A percentile compares a stretch with the other conserved stretches of the same genome.
These are phyloP conservation scores for Russula vinacea DNA, from an alignment of 768 basidiomycete genomes.

Conservation along the genomic window DNA sequence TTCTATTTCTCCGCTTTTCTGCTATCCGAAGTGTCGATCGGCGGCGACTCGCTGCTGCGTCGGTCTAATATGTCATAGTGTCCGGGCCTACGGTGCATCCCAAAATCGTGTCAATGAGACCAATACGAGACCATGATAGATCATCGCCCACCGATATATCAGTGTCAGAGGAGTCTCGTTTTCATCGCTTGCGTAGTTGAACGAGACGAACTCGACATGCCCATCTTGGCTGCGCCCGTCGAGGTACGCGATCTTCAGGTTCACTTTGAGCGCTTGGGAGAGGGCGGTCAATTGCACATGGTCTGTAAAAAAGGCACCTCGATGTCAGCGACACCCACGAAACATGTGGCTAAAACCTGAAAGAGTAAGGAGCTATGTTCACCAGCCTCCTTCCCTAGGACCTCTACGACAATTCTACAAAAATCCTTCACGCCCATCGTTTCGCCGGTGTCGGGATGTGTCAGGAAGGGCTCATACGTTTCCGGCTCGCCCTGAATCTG, in stretches of 20 bases:
- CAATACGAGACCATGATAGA: background rate
- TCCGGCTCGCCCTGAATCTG: slow-evolving; percentile 67
- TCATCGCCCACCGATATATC: slow-evolving; percentile 63
- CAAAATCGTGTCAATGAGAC: slow-evolving; percentile 12
- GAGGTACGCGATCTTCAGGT: slow-evolving; percentile 75
- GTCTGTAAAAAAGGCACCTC: slow-evolving; percentile 44
- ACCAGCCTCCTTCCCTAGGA: slow-evolving; percentile 76
- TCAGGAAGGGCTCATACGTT: slow-evolving; percentile 66
- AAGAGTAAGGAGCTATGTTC: background rate
- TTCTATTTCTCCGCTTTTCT: background rate
- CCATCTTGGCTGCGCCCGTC: slow-evolving; percentile 55
- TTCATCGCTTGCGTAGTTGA: slow-evolving; percentile 49
- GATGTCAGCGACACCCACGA: background rate
- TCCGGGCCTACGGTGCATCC: slow-evolving; percentile 57
- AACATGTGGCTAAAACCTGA: background rate
- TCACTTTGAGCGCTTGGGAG: slow-evolving; percentile 59
- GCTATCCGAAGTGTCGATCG: background rate
- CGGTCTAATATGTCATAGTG: slow-evolving; percentile 76
- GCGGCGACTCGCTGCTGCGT: slow-evolving; percentile 32
- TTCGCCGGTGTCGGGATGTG: slow-evolving; percentile 67
- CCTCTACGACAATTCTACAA: slow-evolving; percentile 75
- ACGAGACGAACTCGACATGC: slow-evolving; percentile 63
- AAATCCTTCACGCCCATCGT: slow-evolving; percentile 59
- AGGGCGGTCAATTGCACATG: slow-evolving; percentile 82
- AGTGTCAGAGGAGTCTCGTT: slow-evolving; percentile 56